Conservation (phyloP, 75 land plant genomes). For the Pseudotsuga menziesii region DNA sequence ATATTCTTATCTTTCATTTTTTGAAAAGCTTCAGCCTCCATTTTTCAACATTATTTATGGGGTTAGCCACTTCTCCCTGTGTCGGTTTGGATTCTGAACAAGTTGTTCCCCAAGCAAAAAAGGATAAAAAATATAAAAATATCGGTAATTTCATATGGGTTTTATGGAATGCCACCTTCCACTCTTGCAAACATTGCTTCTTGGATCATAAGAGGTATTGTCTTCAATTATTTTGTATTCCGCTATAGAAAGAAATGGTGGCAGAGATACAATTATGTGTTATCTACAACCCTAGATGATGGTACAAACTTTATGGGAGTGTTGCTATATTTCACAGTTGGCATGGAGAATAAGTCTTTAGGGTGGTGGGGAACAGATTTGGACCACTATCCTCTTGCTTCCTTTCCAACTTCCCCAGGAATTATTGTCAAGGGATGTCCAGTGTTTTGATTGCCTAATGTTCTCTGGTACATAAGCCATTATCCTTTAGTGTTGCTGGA, state of each 20-base stretch:
- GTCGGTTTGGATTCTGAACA: slow-evolving; percentile 57
- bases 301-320: slow-evolving; percentile 70
- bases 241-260: slow-evolving; percentile 52
- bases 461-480: too few relatives aligned
- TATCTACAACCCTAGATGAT: slow-evolving; percentile 59
- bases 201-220: slow-evolving; percentile 52
- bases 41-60: too few relatives aligned
- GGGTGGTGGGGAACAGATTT: too few relatives aligned
- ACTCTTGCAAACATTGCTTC: slow-evolving; percentile 52
- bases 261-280: slow-evolving; percentile 60
- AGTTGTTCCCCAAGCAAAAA: slow-evolving; percentile 56
- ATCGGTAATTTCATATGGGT: slow-evolving; percentile 60
- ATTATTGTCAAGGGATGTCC: too few relatives aligned
- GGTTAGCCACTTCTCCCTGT: slow-evolving; percentile 62
- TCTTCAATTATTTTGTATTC: slow-evolving; percentile 65
- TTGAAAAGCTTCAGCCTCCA: too few relatives aligned
- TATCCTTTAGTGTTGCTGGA: too few relatives aligned
- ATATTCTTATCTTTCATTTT: too few relatives aligned
- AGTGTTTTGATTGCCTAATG: too few relatives aligned
- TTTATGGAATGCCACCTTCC: slow-evolving; percentile 62
- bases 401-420: too few relatives aligned
- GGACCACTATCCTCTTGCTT: too few relatives aligned
- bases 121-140: slow-evolving; percentile 67
- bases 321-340: slow-evolving; percentile 49
- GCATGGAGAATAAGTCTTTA: too few relatives aligned